phyloP scores from a whole-genome alignment of 2,329 filamentous ascomycete species.

The Aspergillus pseudoglaucus region DNA sequence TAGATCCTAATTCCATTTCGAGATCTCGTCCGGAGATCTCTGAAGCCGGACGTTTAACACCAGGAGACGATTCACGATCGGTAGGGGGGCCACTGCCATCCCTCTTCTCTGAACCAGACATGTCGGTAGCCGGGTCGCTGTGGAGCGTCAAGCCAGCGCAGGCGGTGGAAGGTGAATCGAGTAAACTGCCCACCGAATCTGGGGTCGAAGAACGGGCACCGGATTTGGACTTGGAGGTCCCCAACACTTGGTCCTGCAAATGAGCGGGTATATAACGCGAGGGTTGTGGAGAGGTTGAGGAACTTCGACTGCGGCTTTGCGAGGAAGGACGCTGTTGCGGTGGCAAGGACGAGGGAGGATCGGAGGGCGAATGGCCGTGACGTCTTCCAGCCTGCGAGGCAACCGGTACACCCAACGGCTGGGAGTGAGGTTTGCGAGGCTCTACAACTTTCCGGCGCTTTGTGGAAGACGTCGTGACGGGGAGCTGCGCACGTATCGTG shows the following conservation, averaged over 20 bases:
- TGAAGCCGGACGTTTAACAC: slow-evolving; percentile 30
- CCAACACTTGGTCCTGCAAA: slow-evolving; percentile 47
- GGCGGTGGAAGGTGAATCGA: slow-evolving; percentile 45
- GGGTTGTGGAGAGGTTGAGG: slow-evolving; percentile 23
- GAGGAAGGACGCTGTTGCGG: slow-evolving; percentile 12
- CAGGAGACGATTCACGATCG: slow-evolving; percentile 25
- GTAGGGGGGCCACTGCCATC: slow-evolving; percentile 16
- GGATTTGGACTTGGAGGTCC: slow-evolving; percentile 23
- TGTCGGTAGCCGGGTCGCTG: slow-evolving; percentile 38
- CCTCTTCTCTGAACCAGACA: slow-evolving; percentile 34
- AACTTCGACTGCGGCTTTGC: slow-evolving; percentile 19
- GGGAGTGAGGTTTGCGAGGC: slow-evolving; percentile 33
- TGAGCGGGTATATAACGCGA: slow-evolving; percentile 51
- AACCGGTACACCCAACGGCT: slow-evolving; percentile 20
- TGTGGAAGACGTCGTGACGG: slow-evolving; percentile 45
- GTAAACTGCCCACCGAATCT: slow-evolving; percentile 19
- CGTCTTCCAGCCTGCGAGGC: slow-evolving; percentile 30
- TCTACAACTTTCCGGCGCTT: slow-evolving; percentile 45
- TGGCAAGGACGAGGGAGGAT: slow-evolving; percentile 17
- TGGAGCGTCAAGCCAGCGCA: slow-evolving; percentile 48
- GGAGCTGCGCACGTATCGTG: slow-evolving; percentile 40
- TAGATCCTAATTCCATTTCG: slow-evolving; percentile 16
- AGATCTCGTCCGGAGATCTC: slow-evolving; percentile 23
- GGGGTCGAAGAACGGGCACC: slow-evolving; percentile 31
- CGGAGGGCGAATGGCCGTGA: slow-evolving; percentile 24